These are phyloP conservation scores for Xylaria sp. DNA, from an alignment of 2,329 filamentous ascomycete species.

Conservation along the genomic window DNA sequence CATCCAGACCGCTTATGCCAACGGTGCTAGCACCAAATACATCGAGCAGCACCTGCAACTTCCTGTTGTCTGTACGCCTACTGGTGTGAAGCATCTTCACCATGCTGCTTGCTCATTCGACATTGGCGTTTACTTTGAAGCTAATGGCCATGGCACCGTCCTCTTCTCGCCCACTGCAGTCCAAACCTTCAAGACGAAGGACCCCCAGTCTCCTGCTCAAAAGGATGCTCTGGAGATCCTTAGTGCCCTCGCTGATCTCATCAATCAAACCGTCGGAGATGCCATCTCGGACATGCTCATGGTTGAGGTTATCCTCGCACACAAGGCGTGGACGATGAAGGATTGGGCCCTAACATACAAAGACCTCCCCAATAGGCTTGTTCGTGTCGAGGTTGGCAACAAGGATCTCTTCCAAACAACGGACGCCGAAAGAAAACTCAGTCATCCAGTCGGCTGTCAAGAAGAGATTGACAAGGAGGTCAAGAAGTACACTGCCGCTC, in stretches of 20 bases:
- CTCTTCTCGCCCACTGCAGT: conserved; percentile 90
- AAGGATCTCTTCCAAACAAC: conserved; percentile 90
- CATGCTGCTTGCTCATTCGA: conserved; percentile 96
- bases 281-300: conserved; percentile 95
- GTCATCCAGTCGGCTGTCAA: conserved; percentile 82
- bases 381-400: conserved; percentile 88
- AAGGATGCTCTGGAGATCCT: conserved; percentile 89
- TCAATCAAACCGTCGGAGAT: conserved; percentile 98
- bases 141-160: conserved; percentile 96
- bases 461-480: conserved; percentile 87
- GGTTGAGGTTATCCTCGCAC: conserved; percentile 93
- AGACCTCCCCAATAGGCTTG: conserved; percentile 94
- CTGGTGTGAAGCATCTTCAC: conserved; percentile 96
- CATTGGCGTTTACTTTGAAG: conserved; percentile 97
- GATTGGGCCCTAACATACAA: conserved; percentile 95
- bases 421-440: conserved; percentile 89
- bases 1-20: conserved; percentile 97
- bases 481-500: conserved; percentile 88
- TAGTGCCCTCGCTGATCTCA: conserved; percentile 84
- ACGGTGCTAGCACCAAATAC: conserved; percentile 93
- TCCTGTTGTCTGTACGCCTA: conserved; percentile 91
- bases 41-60: conserved; percentile 88
- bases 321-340: conserved; percentile 89
- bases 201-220: conserved; percentile 91
- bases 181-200: conserved; percentile 78